phyloP scores from a whole-genome alignment of 352 stramenopile species.

The Pythium volutum region DNA sequence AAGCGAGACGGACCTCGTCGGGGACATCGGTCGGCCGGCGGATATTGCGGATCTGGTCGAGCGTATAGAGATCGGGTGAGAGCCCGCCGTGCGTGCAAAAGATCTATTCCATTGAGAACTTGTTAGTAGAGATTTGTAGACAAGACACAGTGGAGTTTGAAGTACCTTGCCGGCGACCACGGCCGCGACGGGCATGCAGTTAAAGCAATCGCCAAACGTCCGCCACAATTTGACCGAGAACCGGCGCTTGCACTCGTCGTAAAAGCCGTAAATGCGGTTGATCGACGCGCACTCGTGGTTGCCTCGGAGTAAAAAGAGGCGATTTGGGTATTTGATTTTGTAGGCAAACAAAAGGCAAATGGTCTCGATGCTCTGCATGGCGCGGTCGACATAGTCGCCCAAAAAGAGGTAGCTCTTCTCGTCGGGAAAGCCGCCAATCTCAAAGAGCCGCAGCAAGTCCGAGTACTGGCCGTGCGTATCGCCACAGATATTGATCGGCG shows the following conservation, averaged over 20 bases:
- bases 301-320: conserved; percentile 96
- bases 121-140: neutral
- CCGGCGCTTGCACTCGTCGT: conserved; percentile 97
- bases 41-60: conserved; percentile 96
- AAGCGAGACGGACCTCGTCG: conserved; percentile 46
- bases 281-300: conserved; percentile 99
- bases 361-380: conserved; percentile 96
- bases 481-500: conserved; percentile 96
- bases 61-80: conserved; percentile 94
- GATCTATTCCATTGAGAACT: conserved; percentile 51
- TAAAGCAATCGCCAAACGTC: conserved; percentile 98
- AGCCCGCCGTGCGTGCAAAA: conserved; percentile 96
- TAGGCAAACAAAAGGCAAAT: conserved; percentile 97
- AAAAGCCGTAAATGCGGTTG: conserved; percentile 99
- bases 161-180: conserved; percentile 92
- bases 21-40: conserved; percentile 79
- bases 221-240: conserved; percentile 93
- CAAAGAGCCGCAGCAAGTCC: conserved; percentile 97
- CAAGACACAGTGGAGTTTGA: neutral
- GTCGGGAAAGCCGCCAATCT: conserved; percentile 89
- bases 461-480: conserved; percentile 99
- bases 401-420: conserved; percentile 59
- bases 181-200: conserved; percentile 96
- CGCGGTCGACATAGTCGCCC: conserved; percentile 93
- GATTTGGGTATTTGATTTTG: conserved; percentile 99